Percentiles rank a stretch among this genome's conserved stretches.
These are phyloP conservation scores for Backusella morwellensis DNA, from an alignment of 192 early-diverging fungal species.

Conservation along the genomic window DNA sequence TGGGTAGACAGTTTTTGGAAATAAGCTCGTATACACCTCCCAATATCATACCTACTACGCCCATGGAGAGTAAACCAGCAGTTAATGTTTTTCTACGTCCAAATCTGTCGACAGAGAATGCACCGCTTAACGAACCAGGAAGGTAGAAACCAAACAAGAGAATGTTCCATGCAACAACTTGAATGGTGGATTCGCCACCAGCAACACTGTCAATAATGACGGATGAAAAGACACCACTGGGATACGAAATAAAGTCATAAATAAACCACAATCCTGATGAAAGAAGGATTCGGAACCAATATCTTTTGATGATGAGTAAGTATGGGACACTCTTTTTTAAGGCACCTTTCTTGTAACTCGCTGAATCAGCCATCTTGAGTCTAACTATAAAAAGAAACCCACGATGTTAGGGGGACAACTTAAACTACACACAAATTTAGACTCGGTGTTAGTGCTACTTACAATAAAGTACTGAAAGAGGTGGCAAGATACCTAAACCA, in stretches of 20 bases:
- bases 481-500: constrained; percentile 49
- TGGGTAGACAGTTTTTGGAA: constrained; percentile 39
- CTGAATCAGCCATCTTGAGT: constrained; percentile 52
- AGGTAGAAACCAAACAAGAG: constrained; percentile 55
- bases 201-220: constrained; percentile 37
- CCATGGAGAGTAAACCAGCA: constrained; percentile 48
- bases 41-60: constrained; percentile 48
- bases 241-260: constrained; percentile 47
- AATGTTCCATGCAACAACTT: constrained; percentile 50
- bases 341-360: constrained; percentile 41
- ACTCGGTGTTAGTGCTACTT: background rate
- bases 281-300: constrained; percentile 53
- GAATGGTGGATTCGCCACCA: constrained; percentile 30
- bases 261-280: constrained; percentile 46
- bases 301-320: constrained; percentile 45
- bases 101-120: constrained; percentile 45
- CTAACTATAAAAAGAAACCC: constrained; percentile 38
- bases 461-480: constrained; percentile 50
- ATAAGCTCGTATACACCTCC: constrained; percentile 43
- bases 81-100: constrained; percentile 57
- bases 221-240: constrained; percentile 42
- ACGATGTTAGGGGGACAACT: background rate
- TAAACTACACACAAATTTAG: background rate
- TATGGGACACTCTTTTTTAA: constrained; percentile 53
- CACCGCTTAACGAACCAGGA: constrained; percentile 51